Conservation (phyloP, 2,329 filamentous ascomycete genomes). For the Pleurostoma richardsiae region DNA sequence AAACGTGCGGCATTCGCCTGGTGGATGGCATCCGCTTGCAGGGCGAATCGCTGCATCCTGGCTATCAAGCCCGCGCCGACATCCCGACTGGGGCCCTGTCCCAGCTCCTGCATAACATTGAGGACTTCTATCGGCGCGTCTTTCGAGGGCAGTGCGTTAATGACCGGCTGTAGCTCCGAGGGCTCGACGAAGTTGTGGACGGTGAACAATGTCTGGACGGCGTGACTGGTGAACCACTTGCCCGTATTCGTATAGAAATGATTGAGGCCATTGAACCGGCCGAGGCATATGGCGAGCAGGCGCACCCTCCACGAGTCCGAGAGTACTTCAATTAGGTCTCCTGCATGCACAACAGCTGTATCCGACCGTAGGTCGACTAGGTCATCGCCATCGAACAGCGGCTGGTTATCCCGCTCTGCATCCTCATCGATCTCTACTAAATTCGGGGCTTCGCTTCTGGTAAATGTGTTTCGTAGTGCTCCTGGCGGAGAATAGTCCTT, state of each 20-base stretch:
- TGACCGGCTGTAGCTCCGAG: constrained; percentile 34
- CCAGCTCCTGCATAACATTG: constrained; percentile 30
- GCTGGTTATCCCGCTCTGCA: constrained; percentile 11
- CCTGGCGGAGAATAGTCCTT: constrained; percentile 21
- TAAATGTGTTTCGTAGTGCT: constrained; percentile 25
- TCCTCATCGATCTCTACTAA: constrained; percentile 17
- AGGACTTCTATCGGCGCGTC: constrained; percentile 21
- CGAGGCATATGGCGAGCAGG: constrained; percentile 48
- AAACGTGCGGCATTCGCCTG: constrained; percentile 42
- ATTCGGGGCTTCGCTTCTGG: constrained; percentile 24
- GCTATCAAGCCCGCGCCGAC: constrained; percentile 36
- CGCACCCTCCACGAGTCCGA: constrained; percentile 27
- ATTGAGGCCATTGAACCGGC: constrained; percentile 41
- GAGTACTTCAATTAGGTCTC: constrained; percentile 46
- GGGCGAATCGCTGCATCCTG: constrained; percentile 41
- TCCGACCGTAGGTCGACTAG: constrained; percentile 26
- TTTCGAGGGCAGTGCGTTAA: constrained; percentile 27
- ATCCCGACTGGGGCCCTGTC: constrained; percentile 34
- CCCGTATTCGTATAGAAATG: constrained; percentile 51
- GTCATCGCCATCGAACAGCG: constrained; percentile 29
- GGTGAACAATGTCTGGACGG: constrained; percentile 41
- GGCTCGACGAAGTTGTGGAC: constrained; percentile 38
- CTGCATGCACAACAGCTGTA: constrained; percentile 27
- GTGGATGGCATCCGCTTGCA: constrained; percentile 36
- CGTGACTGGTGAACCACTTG: constrained; percentile 40